These are phyloP conservation scores for Quercus phellos DNA, from an alignment of 331 rosid species.

Conservation along the genomic window DNA sequence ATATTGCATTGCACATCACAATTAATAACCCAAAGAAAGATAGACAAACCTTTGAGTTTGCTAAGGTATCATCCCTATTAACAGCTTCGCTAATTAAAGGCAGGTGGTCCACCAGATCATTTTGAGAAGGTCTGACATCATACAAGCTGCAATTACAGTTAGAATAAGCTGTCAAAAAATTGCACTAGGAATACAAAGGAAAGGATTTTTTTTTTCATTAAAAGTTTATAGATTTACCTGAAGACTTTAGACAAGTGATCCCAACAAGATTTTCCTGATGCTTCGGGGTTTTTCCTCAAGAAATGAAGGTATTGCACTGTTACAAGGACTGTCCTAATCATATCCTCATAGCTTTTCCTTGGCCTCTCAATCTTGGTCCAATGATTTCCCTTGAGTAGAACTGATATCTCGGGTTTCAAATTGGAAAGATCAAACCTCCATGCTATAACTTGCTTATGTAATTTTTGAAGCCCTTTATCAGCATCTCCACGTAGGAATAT, in stretches of 20 bases:
- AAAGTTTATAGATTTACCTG: conserved; percentile 22
- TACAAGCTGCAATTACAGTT: conserved; percentile 44
- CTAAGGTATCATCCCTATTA: conserved; percentile 43
- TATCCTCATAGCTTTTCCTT: conserved; percentile 48
- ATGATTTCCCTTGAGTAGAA: conserved; percentile 42
- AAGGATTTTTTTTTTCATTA: neutral
- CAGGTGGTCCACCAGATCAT: conserved; percentile 54
- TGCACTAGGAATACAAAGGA: neutral
- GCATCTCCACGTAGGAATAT: conserved; percentile 46
- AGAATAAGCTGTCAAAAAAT: conserved; percentile 12
- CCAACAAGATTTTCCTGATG: conserved; percentile 46
- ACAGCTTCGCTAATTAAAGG: conserved; percentile 56
- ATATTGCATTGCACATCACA: conserved; percentile 15
- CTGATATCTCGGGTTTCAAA: conserved; percentile 47
- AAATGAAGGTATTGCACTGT: conserved; percentile 55
- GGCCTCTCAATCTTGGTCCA: conserved; percentile 74
- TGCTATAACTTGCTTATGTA: conserved; percentile 47
- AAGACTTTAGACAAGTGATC: conserved; percentile 42
- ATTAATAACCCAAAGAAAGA: neutral
- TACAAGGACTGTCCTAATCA: conserved; percentile 43
- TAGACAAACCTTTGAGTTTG: conserved; percentile 63
- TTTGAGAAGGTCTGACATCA: conserved; percentile 58
- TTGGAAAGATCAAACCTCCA: conserved; percentile 64
- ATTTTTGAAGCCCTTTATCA: conserved; percentile 39
- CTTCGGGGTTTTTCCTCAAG: conserved; percentile 34